phyloP scores from a whole-genome alignment of 306 rosid genomes.

The Trichosanthes truncata region DNA sequence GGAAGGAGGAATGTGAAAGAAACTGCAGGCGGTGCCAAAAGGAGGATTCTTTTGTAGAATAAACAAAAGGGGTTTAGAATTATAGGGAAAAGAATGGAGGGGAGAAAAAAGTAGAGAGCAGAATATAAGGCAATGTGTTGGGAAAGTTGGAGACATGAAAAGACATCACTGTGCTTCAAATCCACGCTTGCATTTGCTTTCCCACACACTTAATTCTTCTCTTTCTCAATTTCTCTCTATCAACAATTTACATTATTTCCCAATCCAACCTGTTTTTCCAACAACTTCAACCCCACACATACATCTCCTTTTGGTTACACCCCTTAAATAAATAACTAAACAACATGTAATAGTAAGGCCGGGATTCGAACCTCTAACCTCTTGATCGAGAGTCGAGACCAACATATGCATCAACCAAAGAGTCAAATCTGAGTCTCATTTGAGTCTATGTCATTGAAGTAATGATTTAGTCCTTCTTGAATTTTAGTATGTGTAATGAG shows the following conservation, averaged over 20 bases:
- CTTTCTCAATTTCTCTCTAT: background rate
- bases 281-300: slow-evolving; percentile 21
- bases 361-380: too few species aligned
- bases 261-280: slow-evolving; percentile 36
- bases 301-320: too few species aligned
- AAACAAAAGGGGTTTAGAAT: too few species aligned
- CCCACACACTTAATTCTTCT: slow-evolving; percentile 10
- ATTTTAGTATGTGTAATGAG: too few species aligned
- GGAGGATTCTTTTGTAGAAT: slow-evolving; percentile 7
- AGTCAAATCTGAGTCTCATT: too few species aligned
- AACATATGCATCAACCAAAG: too few species aligned
- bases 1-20: background rate
- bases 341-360: too few species aligned
- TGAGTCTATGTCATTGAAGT: too few species aligned
- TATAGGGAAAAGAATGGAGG: background rate
- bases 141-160: slow-evolving; percentile 48
- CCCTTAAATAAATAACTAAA: too few species aligned
- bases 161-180: slow-evolving; percentile 42
- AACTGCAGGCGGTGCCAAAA: slow-evolving; percentile 17
- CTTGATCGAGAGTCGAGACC: too few species aligned
- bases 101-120: slow-evolving; percentile 16
- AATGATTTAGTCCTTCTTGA: too few species aligned
- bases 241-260: background rate
- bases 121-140: slow-evolving; percentile 44
- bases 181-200: slow-evolving; percentile 48